Base-by-base conservation (phyloP, 2,329 filamentous ascomycete genomes). In the Claviceps pusilla region DNA sequence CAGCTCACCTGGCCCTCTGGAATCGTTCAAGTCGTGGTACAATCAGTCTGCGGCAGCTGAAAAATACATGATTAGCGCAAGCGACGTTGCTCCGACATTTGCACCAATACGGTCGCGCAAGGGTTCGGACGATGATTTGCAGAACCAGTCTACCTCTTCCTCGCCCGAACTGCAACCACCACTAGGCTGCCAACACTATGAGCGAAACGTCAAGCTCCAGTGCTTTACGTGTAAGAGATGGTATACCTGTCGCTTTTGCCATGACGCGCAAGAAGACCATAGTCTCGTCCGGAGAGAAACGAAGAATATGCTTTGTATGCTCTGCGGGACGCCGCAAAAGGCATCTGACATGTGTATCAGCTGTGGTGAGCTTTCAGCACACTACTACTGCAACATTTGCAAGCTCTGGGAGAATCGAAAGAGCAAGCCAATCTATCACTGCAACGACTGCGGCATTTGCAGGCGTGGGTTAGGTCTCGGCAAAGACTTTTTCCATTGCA, bases 401-500 rank as follows among this genome's bases (percentile, higher is more conserved):
- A 96, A 96, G 70, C 76, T 98, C 1, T 98, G 93, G 93, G 91
- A 97, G 64, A 89, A 97, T 64, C 87, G 96, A 61, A 80, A 83
- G 54, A 84, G 82, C 60, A 96, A 94, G 68, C 86, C 84, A 59
- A 95, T 97, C 55, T 98, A 98, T 65, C 93, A 98, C 66, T 98
- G 93, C 68, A 80, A 83, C 63, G 93, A 97, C 64, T 98, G 93
- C 68, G 93, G 93, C 4, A 95, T 98, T 57, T 98, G 93, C 66
- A 80, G 93, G 56, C 84, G 90, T 55, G 93, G 93, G 1, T 81
- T 89, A 66, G 93, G 93, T 1, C 73, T 98, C 35, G 91, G 93
- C 4, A 97, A 95, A 66, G 93, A 98, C 66, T 98, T 95, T 66
- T 90, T 94, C 64, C 93, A 98, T 69, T 98, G 93, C 85, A 94